phyloP scores from a whole-genome alignment of 371 early-diverging fungal species.

The Apophysomyces elegans region DNA sequence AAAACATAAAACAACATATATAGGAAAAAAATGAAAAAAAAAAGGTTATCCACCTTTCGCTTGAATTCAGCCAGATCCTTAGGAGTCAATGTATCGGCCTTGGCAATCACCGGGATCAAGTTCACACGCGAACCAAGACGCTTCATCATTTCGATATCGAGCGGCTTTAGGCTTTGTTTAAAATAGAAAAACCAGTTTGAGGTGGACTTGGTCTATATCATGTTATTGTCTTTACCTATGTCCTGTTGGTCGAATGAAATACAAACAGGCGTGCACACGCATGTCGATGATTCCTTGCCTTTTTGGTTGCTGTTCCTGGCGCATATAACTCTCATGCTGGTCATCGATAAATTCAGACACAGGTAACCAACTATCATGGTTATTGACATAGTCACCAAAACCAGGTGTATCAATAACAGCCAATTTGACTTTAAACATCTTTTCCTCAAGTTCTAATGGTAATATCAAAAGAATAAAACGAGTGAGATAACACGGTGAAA shows the following conservation, averaged over 20 bases:
- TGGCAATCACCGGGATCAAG: conserved; percentile 84
- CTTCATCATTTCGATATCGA: conserved; percentile 94
- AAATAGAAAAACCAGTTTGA: conserved; percentile 45
- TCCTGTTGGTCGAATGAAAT: conserved; percentile 90
- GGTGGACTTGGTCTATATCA: conserved; percentile 16
- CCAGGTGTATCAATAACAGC: conserved; percentile 92
- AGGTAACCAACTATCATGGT: conserved; percentile 73
- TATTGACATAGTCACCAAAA: conserved; percentile 86
- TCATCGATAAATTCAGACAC: conserved; percentile 87
- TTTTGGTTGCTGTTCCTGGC: conserved; percentile 63
- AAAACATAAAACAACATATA: neutral
- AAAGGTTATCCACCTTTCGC: conserved; percentile 51
- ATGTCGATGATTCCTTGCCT: conserved; percentile 66
- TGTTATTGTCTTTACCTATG: conserved; percentile 63
- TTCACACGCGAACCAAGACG: conserved; percentile 83
- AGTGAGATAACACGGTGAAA: too few species aligned
- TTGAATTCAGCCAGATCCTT: conserved; percentile 82
- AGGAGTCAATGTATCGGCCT: conserved; percentile 75
- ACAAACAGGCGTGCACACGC: conserved; percentile 90
- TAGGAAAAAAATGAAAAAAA: conserved; percentile 5
- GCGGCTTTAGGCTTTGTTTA: conserved; percentile 82
- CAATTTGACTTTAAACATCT: conserved; percentile 91
- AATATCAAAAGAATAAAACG: neutral
- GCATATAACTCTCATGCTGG: conserved; percentile 91
- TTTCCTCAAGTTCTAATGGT: conserved; percentile 88